Percentiles rank a stretch among this genome's conserved stretches.
These are phyloP conservation scores for Odonthalia washingtoniensis DNA, from an alignment of 31 red algal genomes.

Conservation along the genomic window DNA sequence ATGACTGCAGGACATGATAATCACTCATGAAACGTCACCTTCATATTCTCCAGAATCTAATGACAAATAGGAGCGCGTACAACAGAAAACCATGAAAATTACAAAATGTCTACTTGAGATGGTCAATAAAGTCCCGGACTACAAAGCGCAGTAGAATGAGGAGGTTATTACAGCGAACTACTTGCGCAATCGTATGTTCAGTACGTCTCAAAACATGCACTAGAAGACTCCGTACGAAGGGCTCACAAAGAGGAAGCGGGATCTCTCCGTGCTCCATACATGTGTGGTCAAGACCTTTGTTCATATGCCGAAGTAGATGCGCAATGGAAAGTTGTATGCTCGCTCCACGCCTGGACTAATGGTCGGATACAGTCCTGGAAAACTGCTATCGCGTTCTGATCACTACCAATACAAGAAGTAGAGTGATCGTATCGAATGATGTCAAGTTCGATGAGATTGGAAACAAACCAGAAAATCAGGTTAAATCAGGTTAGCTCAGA, in stretches of 20 bases:
- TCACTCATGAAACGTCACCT: background rate
- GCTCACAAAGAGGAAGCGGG: slow-evolving; percentile 1
- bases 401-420: background rate
- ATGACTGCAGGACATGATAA: slow-evolving; percentile 30
- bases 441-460: slow-evolving; percentile 22
- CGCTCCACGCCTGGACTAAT: background rate
- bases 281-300: slow-evolving; percentile 22
- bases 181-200: background rate
- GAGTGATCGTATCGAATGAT: background rate
- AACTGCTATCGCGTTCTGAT: background rate
- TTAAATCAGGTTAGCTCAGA: too few relatives aligned
- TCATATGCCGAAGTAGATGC: slow-evolving; percentile 18
- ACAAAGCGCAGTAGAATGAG: slow-evolving; percentile 3
- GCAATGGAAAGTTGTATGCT: background rate
- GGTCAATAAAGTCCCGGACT: background rate
- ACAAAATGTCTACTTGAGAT: slow-evolving; percentile 21
- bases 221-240: slow-evolving; percentile 11
- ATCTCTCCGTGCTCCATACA: background rate
- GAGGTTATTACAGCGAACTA: background rate
- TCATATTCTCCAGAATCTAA: slow-evolving; percentile 57
- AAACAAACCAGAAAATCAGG: too few relatives aligned
- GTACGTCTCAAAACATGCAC: background rate
- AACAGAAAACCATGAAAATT: slow-evolving; percentile 21
- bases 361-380: background rate
- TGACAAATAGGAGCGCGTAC: slow-evolving; percentile 36